Conservation (phyloP, 371 early-diverging fungal species). For the Lichtheimia hyalospora region DNA sequence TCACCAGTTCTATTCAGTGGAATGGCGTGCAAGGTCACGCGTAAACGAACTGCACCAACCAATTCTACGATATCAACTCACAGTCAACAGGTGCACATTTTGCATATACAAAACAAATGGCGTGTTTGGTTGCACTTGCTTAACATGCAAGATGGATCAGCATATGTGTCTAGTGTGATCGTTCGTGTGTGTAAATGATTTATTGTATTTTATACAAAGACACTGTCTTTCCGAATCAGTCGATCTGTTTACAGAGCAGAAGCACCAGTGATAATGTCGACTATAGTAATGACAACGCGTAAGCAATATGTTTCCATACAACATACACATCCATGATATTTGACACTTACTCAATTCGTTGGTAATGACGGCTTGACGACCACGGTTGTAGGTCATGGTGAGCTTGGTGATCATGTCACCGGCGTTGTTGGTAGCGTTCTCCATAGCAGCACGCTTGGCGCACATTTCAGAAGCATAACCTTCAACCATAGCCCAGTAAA, state of each 20-base stretch:
- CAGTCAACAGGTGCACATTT: no score
- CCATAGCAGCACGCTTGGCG: conserved; percentile 98
- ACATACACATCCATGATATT: background rate
- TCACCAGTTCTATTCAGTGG: no score
- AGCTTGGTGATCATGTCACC: conserved; percentile 79
- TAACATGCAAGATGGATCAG: no score
- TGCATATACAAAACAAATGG: no score
- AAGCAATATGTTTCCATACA: background rate
- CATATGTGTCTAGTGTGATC: no score
- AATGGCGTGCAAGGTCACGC: no score
- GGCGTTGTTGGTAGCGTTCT: conserved; percentile 99
- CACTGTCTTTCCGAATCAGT: conserved; percentile 12
- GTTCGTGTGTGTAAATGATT: background rate
- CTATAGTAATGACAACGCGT: conserved; percentile 28
- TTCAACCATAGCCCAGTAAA: conserved; percentile 96
- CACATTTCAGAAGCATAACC: conserved; percentile 97
- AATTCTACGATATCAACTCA: no score
- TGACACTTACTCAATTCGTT: conserved; percentile 81
- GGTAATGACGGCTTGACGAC: conserved; percentile 96
- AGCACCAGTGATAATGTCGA: conserved; percentile 95
- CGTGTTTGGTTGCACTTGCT: no score
- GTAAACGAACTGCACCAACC: no score
- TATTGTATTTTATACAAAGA: conserved; percentile 22
- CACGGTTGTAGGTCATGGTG: conserved; percentile 90
- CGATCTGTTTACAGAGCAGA: conserved; percentile 70